phyloP scores from a whole-genome alignment of 768 basidiomycete genomes.

The Scleroderma citrinum region DNA sequence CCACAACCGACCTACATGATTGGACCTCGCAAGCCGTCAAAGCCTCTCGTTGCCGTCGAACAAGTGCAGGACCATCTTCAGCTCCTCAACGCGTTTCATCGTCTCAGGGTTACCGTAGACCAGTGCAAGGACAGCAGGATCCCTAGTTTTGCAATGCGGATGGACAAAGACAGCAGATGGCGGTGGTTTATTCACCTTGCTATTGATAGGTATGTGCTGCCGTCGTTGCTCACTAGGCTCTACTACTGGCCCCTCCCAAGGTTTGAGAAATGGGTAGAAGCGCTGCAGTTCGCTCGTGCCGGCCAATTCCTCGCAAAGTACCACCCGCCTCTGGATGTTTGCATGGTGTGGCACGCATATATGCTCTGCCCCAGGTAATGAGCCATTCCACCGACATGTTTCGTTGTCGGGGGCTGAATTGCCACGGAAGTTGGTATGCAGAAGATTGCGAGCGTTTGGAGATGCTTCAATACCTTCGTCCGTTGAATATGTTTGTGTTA shows the following conservation, averaged over 20 bases:
- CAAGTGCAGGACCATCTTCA: slow-evolving; percentile 32
- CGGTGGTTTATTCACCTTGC: slow-evolving; percentile 36
- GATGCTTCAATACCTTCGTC: slow-evolving; percentile 18
- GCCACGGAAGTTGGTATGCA: slow-evolving; percentile 22
- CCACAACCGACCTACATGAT: slow-evolving; percentile 11
- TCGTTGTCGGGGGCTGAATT: background rate
- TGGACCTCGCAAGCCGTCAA: slow-evolving; percentile 10
- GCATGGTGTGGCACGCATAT: slow-evolving; percentile 41
- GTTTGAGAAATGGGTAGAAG: slow-evolving; percentile 31
- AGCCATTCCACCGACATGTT: background rate
- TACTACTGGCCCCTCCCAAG: slow-evolving; percentile 10
- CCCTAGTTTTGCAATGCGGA: slow-evolving; percentile 17
- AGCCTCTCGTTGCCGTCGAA: slow-evolving; percentile 26
- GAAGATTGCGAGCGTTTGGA: slow-evolving; percentile 29
- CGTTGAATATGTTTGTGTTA: slow-evolving; percentile 23
- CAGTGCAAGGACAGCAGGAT: slow-evolving; percentile 22
- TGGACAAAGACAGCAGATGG: slow-evolving; percentile 30
- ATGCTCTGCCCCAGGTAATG: slow-evolving; percentile 32
- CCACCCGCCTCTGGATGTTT: slow-evolving; percentile 34
- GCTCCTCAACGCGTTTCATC: slow-evolving; percentile 29
- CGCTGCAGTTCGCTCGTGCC: slow-evolving; percentile 17
- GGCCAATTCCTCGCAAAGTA: slow-evolving; percentile 21
- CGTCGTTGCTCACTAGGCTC: background rate
- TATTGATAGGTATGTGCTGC: slow-evolving; percentile 27
- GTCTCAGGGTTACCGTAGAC: slow-evolving; percentile 25